Conservation (phyloP, 2,329 filamentous ascomycete species). For the Ascochyta viciae-villosae region DNA sequence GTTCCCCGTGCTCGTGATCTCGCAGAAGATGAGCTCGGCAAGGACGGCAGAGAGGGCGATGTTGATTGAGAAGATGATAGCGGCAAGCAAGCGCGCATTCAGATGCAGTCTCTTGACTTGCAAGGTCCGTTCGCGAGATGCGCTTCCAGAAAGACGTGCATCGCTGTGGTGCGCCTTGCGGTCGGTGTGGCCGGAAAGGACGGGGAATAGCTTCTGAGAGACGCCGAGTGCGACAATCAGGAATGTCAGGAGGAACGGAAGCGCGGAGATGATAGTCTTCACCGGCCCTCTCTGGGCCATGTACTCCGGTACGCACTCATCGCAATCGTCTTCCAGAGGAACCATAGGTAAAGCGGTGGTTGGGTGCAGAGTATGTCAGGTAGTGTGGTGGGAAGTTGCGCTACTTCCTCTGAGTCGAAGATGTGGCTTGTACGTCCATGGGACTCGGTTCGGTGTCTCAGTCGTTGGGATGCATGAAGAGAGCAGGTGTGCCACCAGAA, state of each 20-base stretch:
- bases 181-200: conserved; percentile 65
- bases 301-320: conserved; percentile 64
- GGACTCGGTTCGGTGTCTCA: conserved; percentile 23
- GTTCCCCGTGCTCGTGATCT: conserved; percentile 79
- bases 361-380: not conserved
- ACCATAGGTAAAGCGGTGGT: conserved; percentile 34
- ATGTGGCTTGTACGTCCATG: conserved; percentile 35
- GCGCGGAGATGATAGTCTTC: conserved; percentile 65
- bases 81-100: conserved; percentile 55
- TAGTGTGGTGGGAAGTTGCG: conserved; percentile 6
- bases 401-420: conserved; percentile 10
- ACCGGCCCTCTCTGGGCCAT: conserved; percentile 52
- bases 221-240: conserved; percentile 67
- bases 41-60: conserved; percentile 79
- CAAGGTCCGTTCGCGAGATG: conserved; percentile 32
- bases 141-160: conserved; percentile 61
- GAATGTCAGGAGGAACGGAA: conserved; percentile 77
- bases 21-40: conserved; percentile 81
- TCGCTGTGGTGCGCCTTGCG: conserved; percentile 69
- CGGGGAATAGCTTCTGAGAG: conserved; percentile 73
- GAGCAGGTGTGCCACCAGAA: conserved; percentile 7
- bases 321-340: conserved; percentile 59
- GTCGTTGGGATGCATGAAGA: conserved; percentile 18
- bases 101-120: conserved; percentile 49
- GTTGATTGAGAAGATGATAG: conserved; percentile 75